Conservation (phyloP, 345 rosid genomes). For the Pistacia integerrima region DNA sequence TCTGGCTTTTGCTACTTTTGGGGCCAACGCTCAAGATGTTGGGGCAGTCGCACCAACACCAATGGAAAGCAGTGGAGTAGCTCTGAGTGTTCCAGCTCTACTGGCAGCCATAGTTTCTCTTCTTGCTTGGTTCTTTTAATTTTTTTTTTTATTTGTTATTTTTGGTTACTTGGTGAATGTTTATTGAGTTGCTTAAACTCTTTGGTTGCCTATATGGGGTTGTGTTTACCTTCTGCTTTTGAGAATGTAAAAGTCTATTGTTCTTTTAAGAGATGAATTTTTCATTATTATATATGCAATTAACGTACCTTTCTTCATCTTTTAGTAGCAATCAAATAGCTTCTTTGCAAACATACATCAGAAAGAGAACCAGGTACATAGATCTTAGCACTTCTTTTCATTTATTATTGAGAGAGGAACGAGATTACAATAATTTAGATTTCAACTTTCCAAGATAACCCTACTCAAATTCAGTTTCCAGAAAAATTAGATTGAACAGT, state of each 20-base stretch:
- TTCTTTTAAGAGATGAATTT: neutral
- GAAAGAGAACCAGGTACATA: too few species aligned
- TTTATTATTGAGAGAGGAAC: too few species aligned
- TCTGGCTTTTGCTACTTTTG: slow-evolving; percentile 12
- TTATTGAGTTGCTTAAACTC: neutral
- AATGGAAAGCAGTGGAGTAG: slow-evolving; percentile 32
- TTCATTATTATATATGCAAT: neutral
- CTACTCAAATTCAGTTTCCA: neutral
- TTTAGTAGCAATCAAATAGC: too few species aligned
- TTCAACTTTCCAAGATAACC: too few species aligned
- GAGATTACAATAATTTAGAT: too few species aligned
- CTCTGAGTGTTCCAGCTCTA: slow-evolving; percentile 30
- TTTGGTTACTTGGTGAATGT: neutral
- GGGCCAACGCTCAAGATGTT: slow-evolving; percentile 25
- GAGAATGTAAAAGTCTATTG: slow-evolving; percentile 10
- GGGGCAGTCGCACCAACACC: slow-evolving; percentile 38
- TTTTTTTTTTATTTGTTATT: neutral
- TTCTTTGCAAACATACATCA: too few species aligned
- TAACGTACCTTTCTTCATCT: neutral
- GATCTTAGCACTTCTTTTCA: too few species aligned
- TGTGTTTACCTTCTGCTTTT: slow-evolving; percentile 9
- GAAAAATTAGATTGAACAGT: too few species aligned
- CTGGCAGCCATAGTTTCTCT: slow-evolving; percentile 28
- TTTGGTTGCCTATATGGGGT: slow-evolving; percentile 1
- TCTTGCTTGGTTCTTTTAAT: slow-evolving; percentile 34